phyloP scores from a whole-genome alignment of 148 eudicot species.

The Rhododendron griersonianum region DNA sequence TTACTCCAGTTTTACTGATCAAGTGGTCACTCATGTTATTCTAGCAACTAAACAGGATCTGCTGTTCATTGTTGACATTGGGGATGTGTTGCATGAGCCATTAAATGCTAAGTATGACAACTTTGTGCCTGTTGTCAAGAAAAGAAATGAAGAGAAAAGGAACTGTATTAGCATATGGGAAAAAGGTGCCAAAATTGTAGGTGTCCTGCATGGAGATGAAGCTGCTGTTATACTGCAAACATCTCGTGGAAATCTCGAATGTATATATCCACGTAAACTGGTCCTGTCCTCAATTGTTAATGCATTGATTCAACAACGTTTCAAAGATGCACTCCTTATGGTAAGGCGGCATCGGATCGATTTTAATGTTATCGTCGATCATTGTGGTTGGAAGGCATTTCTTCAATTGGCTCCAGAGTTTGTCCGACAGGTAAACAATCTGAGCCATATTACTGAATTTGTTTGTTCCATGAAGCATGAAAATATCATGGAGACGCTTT shows the following conservation, averaged over 20 bases:
- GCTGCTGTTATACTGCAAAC: slow-evolving; percentile 85
- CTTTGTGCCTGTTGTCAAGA: slow-evolving; percentile 55
- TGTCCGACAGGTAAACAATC: slow-evolving; percentile 72
- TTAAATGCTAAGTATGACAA: slow-evolving; percentile 60
- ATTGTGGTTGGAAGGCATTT: slow-evolving; percentile 81
- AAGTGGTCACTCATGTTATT: slow-evolving; percentile 65
- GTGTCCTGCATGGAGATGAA: slow-evolving; percentile 92
- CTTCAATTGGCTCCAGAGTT: slow-evolving; percentile 67
- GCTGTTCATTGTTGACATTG: slow-evolving; percentile 67
- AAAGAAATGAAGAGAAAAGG: slow-evolving; percentile 50
- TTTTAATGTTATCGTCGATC: slow-evolving; percentile 81
- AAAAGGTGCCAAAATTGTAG: slow-evolving; percentile 75
- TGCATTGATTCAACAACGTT: slow-evolving; percentile 65
- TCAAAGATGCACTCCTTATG: slow-evolving; percentile 78
- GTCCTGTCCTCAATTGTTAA: slow-evolving; percentile 72
- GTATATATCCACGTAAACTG: slow-evolving; percentile 84
- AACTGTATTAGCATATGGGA: slow-evolving; percentile 75
- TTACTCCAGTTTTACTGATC: slow-evolving; percentile 64
- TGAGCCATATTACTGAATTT: slow-evolving; percentile 86
- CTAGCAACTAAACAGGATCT: slow-evolving; percentile 91
- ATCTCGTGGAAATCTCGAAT: slow-evolving; percentile 85
- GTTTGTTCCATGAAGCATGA: slow-evolving; percentile 81
- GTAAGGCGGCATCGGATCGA: slow-evolving; percentile 92
- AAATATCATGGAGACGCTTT: slow-evolving; percentile 62
- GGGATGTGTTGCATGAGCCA: slow-evolving; percentile 60